Evolutionary conservation across 2,329 filamentous ascomycete genomes (phyloP), one percentile per base, ranked within the genome.

Genomic region (Sphaerulina musiva): DNA sequence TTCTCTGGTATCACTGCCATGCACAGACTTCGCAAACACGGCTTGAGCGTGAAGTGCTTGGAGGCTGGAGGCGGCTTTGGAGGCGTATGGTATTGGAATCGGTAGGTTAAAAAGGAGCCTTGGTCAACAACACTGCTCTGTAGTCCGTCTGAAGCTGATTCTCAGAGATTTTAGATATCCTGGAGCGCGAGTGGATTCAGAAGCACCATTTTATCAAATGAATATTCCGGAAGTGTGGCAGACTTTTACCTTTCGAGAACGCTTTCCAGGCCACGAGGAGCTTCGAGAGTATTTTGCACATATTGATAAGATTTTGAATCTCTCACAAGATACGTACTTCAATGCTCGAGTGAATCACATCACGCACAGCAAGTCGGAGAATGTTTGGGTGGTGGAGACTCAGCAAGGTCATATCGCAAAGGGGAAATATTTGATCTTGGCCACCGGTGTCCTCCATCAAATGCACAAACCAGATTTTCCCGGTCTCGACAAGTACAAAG

Each of bases 251-350:
- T 85, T 80, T 54, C 60, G 57, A 5, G 59, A 69, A 50, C 64
- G 64, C 14, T 70, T 66, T 47, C 66, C 68, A 1, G 65, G 59
- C 29, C 62, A 64, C 42, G 38, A 57, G 12, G 68, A 85, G 43
- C 70, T 85, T 1, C 73, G 77, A 10, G 64, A 65, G 4, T 85
- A 85, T 64, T 84, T 85, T 61, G 75, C 79, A 12, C 78, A 83
- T 40, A 77, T 83, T 17, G 81, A 83, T 51, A 77, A 78, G 53
- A 73, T 77, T 2, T 62, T 82, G 3, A 68, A 75, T 23, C 68
- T 85, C 29, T 79, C 76, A 60, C 83, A 82, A 59, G 80, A 83
- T 53, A 75, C 73, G 17, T 72, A 75, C 2, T 83, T 83, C 68
- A 77, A 81, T 54, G 80, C 78, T 0, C 73, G 78, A 6, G 80